These are phyloP conservation scores for Dissophora globulifera DNA, from an alignment of 192 early-diverging fungal genomes.

Conservation along the genomic window DNA sequence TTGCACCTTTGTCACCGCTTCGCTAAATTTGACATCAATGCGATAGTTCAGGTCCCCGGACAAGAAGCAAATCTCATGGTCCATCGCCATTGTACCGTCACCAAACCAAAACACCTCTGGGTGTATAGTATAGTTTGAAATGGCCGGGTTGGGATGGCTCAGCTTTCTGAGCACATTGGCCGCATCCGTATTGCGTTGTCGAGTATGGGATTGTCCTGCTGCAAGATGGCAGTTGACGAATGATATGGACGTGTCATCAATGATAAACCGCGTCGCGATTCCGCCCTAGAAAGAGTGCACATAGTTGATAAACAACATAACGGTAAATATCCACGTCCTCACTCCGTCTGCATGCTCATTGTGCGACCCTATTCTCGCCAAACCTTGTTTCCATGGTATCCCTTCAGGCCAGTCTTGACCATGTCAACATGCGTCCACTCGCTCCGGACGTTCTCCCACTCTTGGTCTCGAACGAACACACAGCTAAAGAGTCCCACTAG, in stretches of 20 bases:
- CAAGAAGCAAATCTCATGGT: conserved; percentile 78
- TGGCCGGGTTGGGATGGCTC: conserved; percentile 51
- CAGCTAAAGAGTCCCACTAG: conserved; percentile 93
- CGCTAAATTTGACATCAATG: conserved; percentile 76
- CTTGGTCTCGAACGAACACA: conserved; percentile 78
- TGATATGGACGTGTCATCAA: conserved; percentile 83
- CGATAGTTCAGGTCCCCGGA: conserved; percentile 98
- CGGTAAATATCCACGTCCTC: no score
- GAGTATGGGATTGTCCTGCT: conserved; percentile 81
- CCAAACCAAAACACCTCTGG: conserved; percentile 78
- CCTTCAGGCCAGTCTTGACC: conserved; percentile 91
- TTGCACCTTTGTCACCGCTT: conserved; percentile 67
- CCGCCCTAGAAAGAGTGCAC: conserved; percentile 67
- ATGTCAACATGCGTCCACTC: conserved; percentile 72
- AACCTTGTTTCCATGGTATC: conserved; percentile 93
- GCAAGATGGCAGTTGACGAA: conserved; percentile 91
- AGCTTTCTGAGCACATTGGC: conserved; percentile 70
- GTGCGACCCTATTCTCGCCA: no score
- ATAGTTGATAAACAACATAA: background rate
- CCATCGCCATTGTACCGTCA: conserved; percentile 87
- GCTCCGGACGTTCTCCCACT: conserved; percentile 55
- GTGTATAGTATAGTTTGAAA: conserved; percentile 50
- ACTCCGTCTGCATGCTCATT: no score
- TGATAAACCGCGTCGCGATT: conserved; percentile 77
- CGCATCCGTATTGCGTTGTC: conserved; percentile 79